These are phyloP conservation scores for Emmonsiellopsis sp. DNA, from an alignment of 2,329 filamentous ascomycete species.

Conservation along the genomic window DNA sequence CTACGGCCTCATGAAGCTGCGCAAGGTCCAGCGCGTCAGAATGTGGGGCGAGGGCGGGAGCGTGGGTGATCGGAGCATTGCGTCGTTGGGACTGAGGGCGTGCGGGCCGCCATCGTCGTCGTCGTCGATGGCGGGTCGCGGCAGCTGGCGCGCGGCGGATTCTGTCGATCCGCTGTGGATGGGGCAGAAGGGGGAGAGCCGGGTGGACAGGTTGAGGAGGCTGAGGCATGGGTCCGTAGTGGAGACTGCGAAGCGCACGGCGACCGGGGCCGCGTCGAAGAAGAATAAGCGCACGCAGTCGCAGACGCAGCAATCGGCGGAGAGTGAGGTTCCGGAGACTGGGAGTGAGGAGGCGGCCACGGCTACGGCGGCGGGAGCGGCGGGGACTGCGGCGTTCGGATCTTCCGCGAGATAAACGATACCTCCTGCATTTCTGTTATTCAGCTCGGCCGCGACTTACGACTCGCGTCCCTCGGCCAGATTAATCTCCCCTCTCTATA, in stretches of 20 bases:
- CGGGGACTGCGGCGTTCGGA: no score
- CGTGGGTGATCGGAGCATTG: conserved; percentile 14
- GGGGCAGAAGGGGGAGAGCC: conserved; percentile 29
- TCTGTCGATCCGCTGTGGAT: conserved; percentile 33
- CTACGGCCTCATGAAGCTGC: conserved; percentile 75
- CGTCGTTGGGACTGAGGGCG: conserved; percentile 6
- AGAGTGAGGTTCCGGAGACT: no score
- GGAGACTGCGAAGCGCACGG: conserved; percentile 9
- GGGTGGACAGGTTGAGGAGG: conserved; percentile 27
- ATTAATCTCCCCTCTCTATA: no score
- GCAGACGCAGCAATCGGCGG: no score
- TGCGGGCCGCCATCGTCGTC: conserved; percentile 12
- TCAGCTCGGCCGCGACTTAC: no score
- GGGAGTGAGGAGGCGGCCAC: no score
- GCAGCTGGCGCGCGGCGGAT: conserved; percentile 35
- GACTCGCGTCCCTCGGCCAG: no score
- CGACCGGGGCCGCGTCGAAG: neutral
- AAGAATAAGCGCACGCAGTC: neutral
- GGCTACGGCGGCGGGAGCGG: no score
- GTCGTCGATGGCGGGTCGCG: conserved; percentile 18
- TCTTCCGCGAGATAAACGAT: no score
- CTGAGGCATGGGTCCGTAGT: conserved; percentile 23
- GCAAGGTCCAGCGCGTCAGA: conserved; percentile 75
- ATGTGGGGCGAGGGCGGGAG: conserved; percentile 61
- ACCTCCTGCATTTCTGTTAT: no score